Base-by-base conservation (phyloP, 768 basidiomycete species). In the Panus rudis region DNA sequence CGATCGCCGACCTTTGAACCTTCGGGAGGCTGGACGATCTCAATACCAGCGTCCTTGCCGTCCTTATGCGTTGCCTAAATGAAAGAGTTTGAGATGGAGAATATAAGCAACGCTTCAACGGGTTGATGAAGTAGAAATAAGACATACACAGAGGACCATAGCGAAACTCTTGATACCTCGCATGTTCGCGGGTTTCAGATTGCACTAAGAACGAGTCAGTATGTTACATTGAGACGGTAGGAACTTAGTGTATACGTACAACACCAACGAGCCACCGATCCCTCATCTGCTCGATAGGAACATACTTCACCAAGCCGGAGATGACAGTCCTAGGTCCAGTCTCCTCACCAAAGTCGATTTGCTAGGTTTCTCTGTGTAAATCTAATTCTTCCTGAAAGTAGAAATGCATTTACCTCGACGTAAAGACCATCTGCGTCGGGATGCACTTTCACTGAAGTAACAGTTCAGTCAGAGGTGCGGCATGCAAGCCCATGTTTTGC, bases 341-440 rank as follows among this genome's bases (percentile, higher is more conserved):
- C 57, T 90, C 89, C 63, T 97, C 93, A 43, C 92, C 96, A 37
- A 98, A 67, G 61, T 99, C 92, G 51, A 98, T 94, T 86, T 92
- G 81, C 88, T 92, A 14, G 12, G 23, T 46, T 6, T 28, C 10
- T 30, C 16, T 16, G 28, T 10, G 28, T 21, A 41, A 41, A 33
- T 24, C 8, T n/a, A 16, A 22, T 41, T 37, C 19, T 41, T 39
- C 25, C 50, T 45, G 40, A 42, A 39, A 28, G 13, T 14, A 14
- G 25, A 22, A 13, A 42, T 13, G 23, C 26, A 46, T 69, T 26
- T 57, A 81, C 87, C 75, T 98, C 94, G 48, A 98, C 78, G 58
- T 98, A 99, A n/a, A 99, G 75, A 39, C 90, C 81, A 56, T 98
- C 96, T 3, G 96, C 96, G 57, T 99, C 96, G 13, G 96, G 94